Conservation (phyloP, 257 asterid genomes). For the Salvia miltiorrhiza region DNA sequence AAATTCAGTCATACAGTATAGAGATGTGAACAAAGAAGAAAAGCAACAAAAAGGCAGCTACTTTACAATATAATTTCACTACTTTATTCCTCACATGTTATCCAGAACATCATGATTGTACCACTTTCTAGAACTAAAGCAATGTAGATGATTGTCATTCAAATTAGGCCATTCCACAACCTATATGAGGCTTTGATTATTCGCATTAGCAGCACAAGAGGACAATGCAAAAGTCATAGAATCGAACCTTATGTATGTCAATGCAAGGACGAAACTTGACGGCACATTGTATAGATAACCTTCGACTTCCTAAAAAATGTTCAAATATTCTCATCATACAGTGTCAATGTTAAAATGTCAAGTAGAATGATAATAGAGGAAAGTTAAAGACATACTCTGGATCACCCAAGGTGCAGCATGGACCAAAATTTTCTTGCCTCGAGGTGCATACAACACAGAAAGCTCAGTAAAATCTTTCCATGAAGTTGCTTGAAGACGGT, state of each 20-base stretch:
- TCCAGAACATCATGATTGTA: not conserved
- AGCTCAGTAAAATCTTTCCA: constrained; percentile 32
- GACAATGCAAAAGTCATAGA: not conserved
- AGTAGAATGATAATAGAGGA: not conserved
- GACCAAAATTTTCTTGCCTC: constrained; percentile 28
- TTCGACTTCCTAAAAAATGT: constrained; percentile 41
- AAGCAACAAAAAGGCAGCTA: not conserved
- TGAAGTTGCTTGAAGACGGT: constrained; percentile 34
- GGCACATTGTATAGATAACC: constrained; percentile 50
- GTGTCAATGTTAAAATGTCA: not conserved
- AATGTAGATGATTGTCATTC: not conserved
- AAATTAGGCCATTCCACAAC: not conserved
- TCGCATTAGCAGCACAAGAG: not conserved
- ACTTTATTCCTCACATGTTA: too few species aligned
- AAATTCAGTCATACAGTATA: not conserved
- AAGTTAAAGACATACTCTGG: constrained; percentile 29
- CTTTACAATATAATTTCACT: not conserved
- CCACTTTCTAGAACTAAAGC: not conserved
- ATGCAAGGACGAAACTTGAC: constrained; percentile 94
- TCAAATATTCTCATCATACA: constrained; percentile 6
- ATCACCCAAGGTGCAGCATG: constrained; percentile 28
- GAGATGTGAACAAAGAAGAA: not conserved
- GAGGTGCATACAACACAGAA: constrained; percentile 21
- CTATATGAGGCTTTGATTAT: not conserved
- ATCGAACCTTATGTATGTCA: constrained; percentile 87